Conservation (phyloP, 768 basidiomycete genomes). For the Tricholoma furcatifolium region DNA sequence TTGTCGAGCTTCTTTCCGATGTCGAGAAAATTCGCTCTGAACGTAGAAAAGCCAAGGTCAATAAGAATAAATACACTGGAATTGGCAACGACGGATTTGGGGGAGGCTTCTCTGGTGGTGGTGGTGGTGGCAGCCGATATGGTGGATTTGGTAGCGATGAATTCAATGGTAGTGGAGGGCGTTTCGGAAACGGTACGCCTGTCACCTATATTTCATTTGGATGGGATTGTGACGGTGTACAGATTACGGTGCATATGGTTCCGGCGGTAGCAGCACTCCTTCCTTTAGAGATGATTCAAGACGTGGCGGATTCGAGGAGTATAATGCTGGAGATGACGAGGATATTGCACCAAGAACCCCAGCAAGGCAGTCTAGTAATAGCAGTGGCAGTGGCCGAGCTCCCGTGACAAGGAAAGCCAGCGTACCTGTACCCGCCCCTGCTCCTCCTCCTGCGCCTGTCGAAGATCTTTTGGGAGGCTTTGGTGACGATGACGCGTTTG, state of each 20-base stretch:
- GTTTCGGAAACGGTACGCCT: slow-evolving; percentile 19
- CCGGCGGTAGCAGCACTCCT: slow-evolving; percentile 32
- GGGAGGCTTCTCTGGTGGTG: slow-evolving; percentile 48
- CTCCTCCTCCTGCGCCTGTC: slow-evolving; percentile 34
- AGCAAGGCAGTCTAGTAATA: slow-evolving; percentile 20
- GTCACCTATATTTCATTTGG: background rate
- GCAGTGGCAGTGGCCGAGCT: slow-evolving; percentile 18
- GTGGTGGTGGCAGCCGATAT: slow-evolving; percentile 50
- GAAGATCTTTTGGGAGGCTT: slow-evolving; percentile 81
- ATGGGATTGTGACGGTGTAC: background rate
- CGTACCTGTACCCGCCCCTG: slow-evolving; percentile 34
- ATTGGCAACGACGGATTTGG: slow-evolving; percentile 79
- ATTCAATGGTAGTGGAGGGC: slow-evolving; percentile 27
- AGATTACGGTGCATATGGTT: slow-evolving; percentile 17
- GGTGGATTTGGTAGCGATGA: slow-evolving; percentile 45
- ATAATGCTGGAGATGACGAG: slow-evolving; percentile 95
- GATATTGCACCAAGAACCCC: slow-evolving; percentile 34
- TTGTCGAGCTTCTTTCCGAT: slow-evolving; percentile 89
- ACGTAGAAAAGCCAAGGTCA: slow-evolving; percentile 88
- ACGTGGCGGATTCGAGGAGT: slow-evolving; percentile 80
- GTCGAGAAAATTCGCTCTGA: slow-evolving; percentile 88
- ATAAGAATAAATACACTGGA: slow-evolving; percentile 88
- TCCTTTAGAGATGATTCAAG: slow-evolving; percentile 58
- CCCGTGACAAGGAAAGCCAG: slow-evolving; percentile 36
- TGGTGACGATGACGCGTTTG: slow-evolving; percentile 63